phyloP scores from a whole-genome alignment of 1,284 basidiomycete species.

The Ceratorhiza oryzae-sativae region DNA sequence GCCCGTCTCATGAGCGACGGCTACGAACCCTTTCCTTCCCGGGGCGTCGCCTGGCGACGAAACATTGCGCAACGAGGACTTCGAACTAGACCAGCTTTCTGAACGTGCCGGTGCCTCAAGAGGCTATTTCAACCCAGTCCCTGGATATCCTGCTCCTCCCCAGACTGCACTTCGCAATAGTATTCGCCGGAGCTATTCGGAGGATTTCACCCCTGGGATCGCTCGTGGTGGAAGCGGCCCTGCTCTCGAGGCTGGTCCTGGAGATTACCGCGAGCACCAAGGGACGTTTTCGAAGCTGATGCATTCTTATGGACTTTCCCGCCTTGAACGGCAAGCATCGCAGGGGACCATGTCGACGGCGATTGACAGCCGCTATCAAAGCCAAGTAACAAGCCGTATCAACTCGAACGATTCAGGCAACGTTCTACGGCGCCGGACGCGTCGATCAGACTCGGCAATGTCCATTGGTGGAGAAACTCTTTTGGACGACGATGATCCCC shows the following conservation, averaged over 20 bases:
- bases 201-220: conserved; percentile 6
- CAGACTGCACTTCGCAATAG: conserved; percentile 4
- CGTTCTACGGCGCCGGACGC: conserved; percentile 22
- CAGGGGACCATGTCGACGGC: conserved; percentile 22
- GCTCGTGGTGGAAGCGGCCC: conserved; percentile 30
- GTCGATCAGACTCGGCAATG: conserved; percentile 12
- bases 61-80: neutral
- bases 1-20: neutral
- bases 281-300: conserved; percentile 30
- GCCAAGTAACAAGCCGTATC: conserved; percentile 24
- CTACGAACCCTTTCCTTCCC: neutral
- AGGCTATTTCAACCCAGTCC: neutral
- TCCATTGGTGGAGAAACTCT: conserved; percentile 22
- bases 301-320: conserved; percentile 22
- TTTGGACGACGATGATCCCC: conserved; percentile 44
- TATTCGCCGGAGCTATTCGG: conserved; percentile 29
- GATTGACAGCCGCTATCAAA: conserved; percentile 30
- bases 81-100: neutral
- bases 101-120: neutral
- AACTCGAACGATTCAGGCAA: conserved; percentile 24
- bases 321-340: neutral
- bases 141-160: conserved; percentile 13
- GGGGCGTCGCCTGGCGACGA: neutral
- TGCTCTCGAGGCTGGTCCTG: conserved; percentile 26
- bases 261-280: neutral